phyloP scores from a whole-genome alignment of 192 early-diverging fungal species.

The Linnemannia elongata region DNA sequence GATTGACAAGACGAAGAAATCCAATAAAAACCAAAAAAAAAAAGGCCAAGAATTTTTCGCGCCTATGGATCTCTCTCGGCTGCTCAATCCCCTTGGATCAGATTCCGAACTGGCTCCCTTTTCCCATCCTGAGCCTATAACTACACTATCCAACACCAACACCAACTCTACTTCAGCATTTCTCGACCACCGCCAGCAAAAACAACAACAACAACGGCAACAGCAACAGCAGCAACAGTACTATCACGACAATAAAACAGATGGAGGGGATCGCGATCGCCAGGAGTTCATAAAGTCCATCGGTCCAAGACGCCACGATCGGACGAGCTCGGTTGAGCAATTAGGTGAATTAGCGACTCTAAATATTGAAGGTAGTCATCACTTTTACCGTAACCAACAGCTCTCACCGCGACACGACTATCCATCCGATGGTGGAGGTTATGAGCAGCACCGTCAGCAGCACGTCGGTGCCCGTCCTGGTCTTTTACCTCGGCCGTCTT shows the following conservation, averaged over 20 bases:
- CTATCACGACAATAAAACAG: background rate
- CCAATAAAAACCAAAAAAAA: background rate
- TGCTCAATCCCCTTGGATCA: constrained; percentile 21
- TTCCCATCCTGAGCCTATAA: background rate
- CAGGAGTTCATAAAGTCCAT: background rate
- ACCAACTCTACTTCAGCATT: background rate
- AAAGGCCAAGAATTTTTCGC: background rate
- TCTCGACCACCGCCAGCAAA: background rate
- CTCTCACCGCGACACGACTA: background rate
- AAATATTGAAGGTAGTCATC: background rate
- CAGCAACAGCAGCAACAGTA: background rate
- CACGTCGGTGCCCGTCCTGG: background rate
- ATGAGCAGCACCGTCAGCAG: background rate
- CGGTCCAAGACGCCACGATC: background rate
- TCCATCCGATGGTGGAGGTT: background rate
- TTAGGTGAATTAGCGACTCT: background rate
- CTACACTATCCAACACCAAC: background rate
- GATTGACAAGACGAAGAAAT: background rate
- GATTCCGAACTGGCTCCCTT: constrained; percentile 21
- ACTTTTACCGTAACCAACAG: background rate
- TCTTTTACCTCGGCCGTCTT: background rate
- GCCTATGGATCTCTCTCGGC: constrained; percentile 9
- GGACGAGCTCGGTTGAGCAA: background rate
- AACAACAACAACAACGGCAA: constrained; percentile 14
- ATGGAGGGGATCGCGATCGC: background rate